These are phyloP conservation scores for Zea luxurians DNA, from an alignment of 176 grass and related monocot genomes.

Conservation along the genomic window DNA sequence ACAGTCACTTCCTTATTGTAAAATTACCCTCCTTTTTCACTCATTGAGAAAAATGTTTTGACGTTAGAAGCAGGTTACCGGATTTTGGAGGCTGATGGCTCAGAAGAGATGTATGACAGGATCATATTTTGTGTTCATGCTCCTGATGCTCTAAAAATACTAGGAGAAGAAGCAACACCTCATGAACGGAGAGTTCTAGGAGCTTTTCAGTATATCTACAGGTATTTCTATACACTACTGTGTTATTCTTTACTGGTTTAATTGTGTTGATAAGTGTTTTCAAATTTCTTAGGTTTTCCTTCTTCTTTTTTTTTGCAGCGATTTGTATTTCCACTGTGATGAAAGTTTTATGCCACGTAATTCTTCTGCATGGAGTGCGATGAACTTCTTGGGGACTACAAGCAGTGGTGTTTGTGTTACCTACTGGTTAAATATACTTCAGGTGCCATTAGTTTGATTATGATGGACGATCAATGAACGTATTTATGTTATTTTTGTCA, in stretches of 20 bases:
- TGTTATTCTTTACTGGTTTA: neutral
- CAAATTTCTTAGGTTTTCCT: neutral
- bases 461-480: neutral
- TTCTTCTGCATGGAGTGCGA: conserved; percentile 72
- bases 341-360: conserved; percentile 77
- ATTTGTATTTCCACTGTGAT: conserved; percentile 82
- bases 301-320: conserved; percentile 38
- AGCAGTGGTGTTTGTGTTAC: conserved; percentile 63
- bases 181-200: conserved; percentile 67
- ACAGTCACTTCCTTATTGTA: neutral
- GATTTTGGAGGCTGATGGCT: conserved; percentile 40
- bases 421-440: conserved; percentile 85
- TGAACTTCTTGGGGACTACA: conserved; percentile 79
- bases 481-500: neutral
- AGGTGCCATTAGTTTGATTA: conserved; percentile 41
- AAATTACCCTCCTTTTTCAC: conserved; percentile 18
- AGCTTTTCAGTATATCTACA: conserved; percentile 73
- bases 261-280: neutral
- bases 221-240: conserved; percentile 29
- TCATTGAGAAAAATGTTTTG: neutral
- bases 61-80: conserved; percentile 42
- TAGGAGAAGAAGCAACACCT: conserved; percentile 65
- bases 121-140: conserved; percentile 70
- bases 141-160: conserved; percentile 66
- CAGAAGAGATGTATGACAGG: conserved; percentile 59